Evolutionary conservation across 345 rosid species (phyloP), one percentile per base, ranked within the genome.

Genomic region (Abelmoschus esculentus): DNA sequence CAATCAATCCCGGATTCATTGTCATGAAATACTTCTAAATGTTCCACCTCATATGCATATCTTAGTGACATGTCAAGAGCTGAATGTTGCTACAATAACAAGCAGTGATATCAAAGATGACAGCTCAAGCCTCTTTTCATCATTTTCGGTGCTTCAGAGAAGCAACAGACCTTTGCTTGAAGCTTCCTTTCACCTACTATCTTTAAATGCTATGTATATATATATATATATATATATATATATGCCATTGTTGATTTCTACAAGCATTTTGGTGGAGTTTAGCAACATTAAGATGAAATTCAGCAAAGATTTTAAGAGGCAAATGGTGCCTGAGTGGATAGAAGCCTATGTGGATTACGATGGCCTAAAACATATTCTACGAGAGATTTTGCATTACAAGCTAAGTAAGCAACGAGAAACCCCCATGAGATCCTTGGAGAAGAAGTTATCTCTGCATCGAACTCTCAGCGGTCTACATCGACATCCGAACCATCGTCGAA

Each of bases 311-410:
- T 88, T 80, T 50, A 87, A 84, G 86, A 78, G 77, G 54, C 86
- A 82, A 81, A 88, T 75, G 82, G 96, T 88, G 54, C 89, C 88
- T 0, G 91, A 90, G 71, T 90, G 97, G 92, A 79, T 81, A 0
- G 89, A 83, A 53, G 95, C 93, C 12, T 88, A 85, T 32, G 50
- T 84, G 83, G 89, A 90, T 67, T 88, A 88, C 54, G 72, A 71
- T 61, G 85, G 85, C 15, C 77, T 90, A 46, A 84, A 85, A 74
- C 74, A 78, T 55, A 61, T 84, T 67, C 7, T 88, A 2, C 36
- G 69, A 68, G 76, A 84, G 40, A 75, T 84, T 59, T 67, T 73
- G 52, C 69, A 69, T 7, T 70, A 77, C 79, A 78, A 80, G 68
- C 76, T 74, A 11, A 69, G 67, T 28, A 75, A 17, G 80, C 83